Percentiles rank a stretch among this genome's conserved stretches.
phyloP scores from a whole-genome alignment of 805 yeast species.

The Metschnikowia henanensis region DNA sequence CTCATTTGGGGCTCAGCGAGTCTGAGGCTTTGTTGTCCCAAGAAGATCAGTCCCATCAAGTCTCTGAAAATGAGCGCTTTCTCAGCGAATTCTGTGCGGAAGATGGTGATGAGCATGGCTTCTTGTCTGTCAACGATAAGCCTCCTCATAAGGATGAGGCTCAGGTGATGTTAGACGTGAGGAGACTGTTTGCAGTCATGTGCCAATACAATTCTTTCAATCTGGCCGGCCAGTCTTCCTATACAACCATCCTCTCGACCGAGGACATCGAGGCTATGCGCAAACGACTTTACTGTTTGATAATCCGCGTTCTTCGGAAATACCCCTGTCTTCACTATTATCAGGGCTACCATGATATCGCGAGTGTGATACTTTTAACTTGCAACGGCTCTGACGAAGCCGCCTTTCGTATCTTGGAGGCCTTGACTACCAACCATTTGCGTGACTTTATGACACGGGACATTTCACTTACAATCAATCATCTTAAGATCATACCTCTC shows the following conservation, averaged over 20 bases:
- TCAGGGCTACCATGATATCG: constrained; percentile 93
- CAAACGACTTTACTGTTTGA: constrained; percentile 40
- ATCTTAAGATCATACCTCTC: constrained; percentile 64
- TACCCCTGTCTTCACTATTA: constrained; percentile 71
- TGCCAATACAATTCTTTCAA: constrained; percentile 29
- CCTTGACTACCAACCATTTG: constrained; percentile 58
- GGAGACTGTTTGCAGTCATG: constrained; percentile 58
- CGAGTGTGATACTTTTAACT: constrained; percentile 60
- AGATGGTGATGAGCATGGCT: background rate
- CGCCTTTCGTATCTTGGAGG: constrained; percentile 50
- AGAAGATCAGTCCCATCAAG: background rate
- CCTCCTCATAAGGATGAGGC: constrained; percentile 67
- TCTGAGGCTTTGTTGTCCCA: background rate
- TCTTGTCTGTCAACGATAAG: constrained; percentile 24
- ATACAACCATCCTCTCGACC: constrained; percentile 33
- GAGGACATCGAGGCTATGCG: constrained; percentile 37
- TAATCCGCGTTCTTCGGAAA: constrained; percentile 55
- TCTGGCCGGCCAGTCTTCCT: constrained; percentile 24
- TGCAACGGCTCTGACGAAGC: constrained; percentile 35
- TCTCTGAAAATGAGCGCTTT: too few relatives aligned
- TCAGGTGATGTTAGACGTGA: constrained; percentile 79
- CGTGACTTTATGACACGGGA: constrained; percentile 85
- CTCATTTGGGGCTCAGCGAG: background rate
- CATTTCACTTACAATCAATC: constrained; percentile 64
- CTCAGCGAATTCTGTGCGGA: background rate